Base-by-base conservation (phyloP, 345 rosid genomes). In the Balakata baccata region DNA sequence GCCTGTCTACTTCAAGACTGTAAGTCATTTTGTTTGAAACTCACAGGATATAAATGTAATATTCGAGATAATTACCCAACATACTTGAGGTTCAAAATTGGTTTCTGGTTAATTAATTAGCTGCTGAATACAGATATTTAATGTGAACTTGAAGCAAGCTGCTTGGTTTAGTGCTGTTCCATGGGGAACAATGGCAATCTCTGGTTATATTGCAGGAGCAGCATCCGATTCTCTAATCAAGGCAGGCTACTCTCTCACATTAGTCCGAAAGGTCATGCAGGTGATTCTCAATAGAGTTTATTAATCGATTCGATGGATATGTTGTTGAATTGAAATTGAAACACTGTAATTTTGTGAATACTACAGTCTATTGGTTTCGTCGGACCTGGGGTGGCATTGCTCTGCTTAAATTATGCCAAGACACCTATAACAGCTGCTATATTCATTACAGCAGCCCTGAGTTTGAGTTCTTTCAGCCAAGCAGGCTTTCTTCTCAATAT, bases 101-200 rank as follows among this genome's bases (percentile, higher is more conserved):
- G 12, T 60, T 17, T 16, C 22, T 62, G 66, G 4, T 56, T 53
- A 37, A 14, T 59, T 56, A 23, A 56, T 7, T 56, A 45, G 7
- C 50, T 64, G 16, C 1, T 74, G 47, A 56, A 69, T 64, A 0
- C 65, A 90, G 99, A 94, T 90, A 70, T 92, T 95, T 75, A 75
- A 86, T 77, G 90, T 95, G 77, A 92, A 95, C 80, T 76, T 95
- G 85, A 90, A 89, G 87, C 92, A 95, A 74, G 99, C 98, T 5
- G 99, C 99, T 57, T 95, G 98, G 98, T 92, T 95, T 73, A 90
- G 99, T 64, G 99, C 98, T 11, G 89, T 92, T 69, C 99, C 99
- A 37, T 92, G 99, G 98, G 98, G 89, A 13, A 85, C 94, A 66
- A 95, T 92, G 99, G 98, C 98, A 4, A 39, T 86, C 56, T 92